Conservation (phyloP, 495 filamentous ascomycete species). For the Neurospora sublineolata region DNA sequence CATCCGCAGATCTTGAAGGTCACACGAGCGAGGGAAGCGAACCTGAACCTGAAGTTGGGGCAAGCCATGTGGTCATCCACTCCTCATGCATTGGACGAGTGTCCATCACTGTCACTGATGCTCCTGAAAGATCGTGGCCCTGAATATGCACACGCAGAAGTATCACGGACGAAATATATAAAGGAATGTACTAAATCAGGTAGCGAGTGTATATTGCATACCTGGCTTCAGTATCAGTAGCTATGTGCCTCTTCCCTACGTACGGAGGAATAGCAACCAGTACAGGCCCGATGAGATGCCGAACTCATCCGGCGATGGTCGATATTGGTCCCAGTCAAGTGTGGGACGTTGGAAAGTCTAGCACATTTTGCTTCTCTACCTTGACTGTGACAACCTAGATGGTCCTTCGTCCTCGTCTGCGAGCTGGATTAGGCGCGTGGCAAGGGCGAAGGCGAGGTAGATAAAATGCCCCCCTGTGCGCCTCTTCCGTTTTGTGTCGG, state of each 20-base stretch:
- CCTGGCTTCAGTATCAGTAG: not conserved
- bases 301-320: not conserved
- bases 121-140: not conserved
- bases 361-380: not conserved
- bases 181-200: not conserved
- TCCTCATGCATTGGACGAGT: not conserved
- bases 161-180: not conserved
- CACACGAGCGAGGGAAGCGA: not conserved
- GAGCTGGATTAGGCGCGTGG: not conserved
- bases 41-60: not conserved
- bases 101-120: not conserved
- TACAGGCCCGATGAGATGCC: not conserved
- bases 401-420: not conserved
- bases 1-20: not conserved
- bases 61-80: not conserved
- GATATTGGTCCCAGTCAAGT: not conserved
- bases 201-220: not conserved
- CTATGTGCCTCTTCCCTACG: not conserved
- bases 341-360: not conserved
- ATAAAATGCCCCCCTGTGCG: fast-evolving
- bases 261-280: not conserved
- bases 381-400: not conserved
- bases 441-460: not conserved
- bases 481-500: not conserved
- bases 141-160: not conserved